A percentile compares a stretch with the other conserved stretches of the same genome.
These are phyloP conservation scores for Berberis thunbergii DNA, from an alignment of 164 flowering plant genomes.

Conservation along the genomic window DNA sequence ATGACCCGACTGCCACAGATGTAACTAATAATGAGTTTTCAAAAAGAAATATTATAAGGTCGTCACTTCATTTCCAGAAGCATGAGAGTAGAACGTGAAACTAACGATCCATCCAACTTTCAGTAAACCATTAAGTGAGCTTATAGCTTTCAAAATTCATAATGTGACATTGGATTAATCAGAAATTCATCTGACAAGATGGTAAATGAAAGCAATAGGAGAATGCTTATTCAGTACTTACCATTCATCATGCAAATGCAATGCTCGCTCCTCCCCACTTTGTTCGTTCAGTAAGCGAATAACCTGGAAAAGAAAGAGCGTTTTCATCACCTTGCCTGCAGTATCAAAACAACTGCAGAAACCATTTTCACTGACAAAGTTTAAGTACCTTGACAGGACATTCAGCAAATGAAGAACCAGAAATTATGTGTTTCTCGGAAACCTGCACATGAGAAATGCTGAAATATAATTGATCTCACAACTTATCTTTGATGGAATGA, in stretches of 20 bases:
- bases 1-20: too few relatives aligned
- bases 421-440: conserved; percentile 48
- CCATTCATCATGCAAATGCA: conserved; percentile 83
- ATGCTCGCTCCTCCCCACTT: conserved; percentile 61
- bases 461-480: conserved; percentile 9
- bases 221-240: conserved; percentile 14
- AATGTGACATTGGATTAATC: too few relatives aligned
- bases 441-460: conserved; percentile 39
- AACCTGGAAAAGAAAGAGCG: conserved; percentile 33
- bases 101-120: too few relatives aligned
- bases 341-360: not conserved
- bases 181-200: not conserved
- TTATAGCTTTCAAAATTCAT: too few relatives aligned
- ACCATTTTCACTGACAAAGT: not conserved
- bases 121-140: too few relatives aligned
- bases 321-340: conserved; percentile 1
- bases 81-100: too few relatives aligned
- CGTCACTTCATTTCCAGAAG: too few relatives aligned
- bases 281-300: conserved; percentile 79
- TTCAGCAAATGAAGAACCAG: conserved; percentile 27
- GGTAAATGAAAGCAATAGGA: not conserved
- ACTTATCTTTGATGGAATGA: not conserved
- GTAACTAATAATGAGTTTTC: too few relatives aligned
- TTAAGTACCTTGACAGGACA: conserved; percentile 44
- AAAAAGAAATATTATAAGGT: too few relatives aligned